Conservation (phyloP, 352 stramenopile genomes). For the Pythium sukuiense region DNA sequence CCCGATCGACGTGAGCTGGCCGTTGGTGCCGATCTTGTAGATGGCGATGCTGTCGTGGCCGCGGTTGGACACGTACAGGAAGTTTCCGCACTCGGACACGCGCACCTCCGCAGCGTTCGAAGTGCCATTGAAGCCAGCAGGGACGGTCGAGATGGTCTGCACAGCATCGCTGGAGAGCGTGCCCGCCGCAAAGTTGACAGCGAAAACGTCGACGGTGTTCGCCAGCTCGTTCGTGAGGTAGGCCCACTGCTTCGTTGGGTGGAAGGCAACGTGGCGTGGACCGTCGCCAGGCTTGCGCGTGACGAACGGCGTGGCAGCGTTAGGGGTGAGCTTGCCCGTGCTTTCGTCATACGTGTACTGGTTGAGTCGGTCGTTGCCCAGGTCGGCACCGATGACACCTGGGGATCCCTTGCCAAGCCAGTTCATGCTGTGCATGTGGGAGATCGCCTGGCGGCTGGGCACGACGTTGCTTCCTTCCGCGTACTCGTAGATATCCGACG, state of each 20-base stretch:
- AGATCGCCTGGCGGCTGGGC: not conserved
- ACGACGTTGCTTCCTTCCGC: not conserved
- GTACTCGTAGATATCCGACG: not conserved
- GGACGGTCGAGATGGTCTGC: slow-evolving; percentile 61
- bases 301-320: slow-evolving; percentile 18
- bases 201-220: slow-evolving; percentile 61
- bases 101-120: slow-evolving; percentile 49
- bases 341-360: slow-evolving; percentile 44
- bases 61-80: slow-evolving; percentile 69
- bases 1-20: slow-evolving; percentile 39
- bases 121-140: slow-evolving; percentile 29
- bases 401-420: slow-evolving; percentile 47
- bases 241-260: slow-evolving; percentile 39
- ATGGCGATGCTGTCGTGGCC: slow-evolving; percentile 64
- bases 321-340: slow-evolving; percentile 36
- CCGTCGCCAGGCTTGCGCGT: slow-evolving; percentile 37
- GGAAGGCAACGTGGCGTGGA: slow-evolving; percentile 64
- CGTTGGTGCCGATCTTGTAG: slow-evolving; percentile 40
- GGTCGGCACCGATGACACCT: slow-evolving; percentile 47
- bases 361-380: slow-evolving; percentile 61
- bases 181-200: slow-evolving; percentile 30
- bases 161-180: slow-evolving; percentile 30
- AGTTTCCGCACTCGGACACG: slow-evolving; percentile 47
- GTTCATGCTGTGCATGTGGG: slow-evolving; percentile 66
- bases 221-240: slow-evolving; percentile 65